Base-by-base conservation (phyloP, 2,329 filamentous ascomycete genomes). In the Chlorencoelia australis region DNA sequence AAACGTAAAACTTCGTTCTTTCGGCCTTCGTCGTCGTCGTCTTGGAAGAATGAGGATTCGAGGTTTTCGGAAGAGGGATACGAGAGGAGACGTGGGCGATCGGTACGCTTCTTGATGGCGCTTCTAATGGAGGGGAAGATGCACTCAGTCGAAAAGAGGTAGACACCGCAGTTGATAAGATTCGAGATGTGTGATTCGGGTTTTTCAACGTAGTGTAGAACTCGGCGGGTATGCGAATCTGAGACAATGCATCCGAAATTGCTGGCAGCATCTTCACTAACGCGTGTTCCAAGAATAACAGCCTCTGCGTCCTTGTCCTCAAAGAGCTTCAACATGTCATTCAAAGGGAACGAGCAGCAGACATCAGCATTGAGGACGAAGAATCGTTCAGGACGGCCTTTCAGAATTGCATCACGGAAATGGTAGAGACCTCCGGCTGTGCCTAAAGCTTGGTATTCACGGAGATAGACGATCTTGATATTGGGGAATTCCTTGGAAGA, bases 191-290 rank as follows among this genome's bases (percentile, higher is more conserved):
- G 84, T 38, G 83, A 87, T 64, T 98, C 89, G 48, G 91, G 91
- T 70, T 96, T 96, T 73, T 96, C 91, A 59, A 98, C 91, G 65
- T 98, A 96, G 68, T 98, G 91, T 42, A 96, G 79, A 30, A 98
- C 91, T 49, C 89, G 86, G 60, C 89, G 88, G 47, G 84, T 94
- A 65, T 95, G 86, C 28, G 82, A 68, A 62, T 98, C 91, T 38
- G 84, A 91, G 39, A 96, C 91, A 56, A 96, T 94, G 71, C 91
- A 98, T 45, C 91, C 91, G 59, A 96, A 98, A 70, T 96, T 96
- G 53, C 75, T 82, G 20, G 91, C 89, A 14, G 88, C 83, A 39
- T 96, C 89, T 56, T 93, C 85, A 57, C 78, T 79, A 40, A 96
- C 86, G 37, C 87, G 73, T 26, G 91, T 98, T 36, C 91, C 91